A percentile compares a stretch with the other conserved stretches of the same genome.
Evolutionary conservation across 2,329 filamentous ascomycete species (phyloP).

Genomic region (Neofusicoccum laricinum): DNA sequence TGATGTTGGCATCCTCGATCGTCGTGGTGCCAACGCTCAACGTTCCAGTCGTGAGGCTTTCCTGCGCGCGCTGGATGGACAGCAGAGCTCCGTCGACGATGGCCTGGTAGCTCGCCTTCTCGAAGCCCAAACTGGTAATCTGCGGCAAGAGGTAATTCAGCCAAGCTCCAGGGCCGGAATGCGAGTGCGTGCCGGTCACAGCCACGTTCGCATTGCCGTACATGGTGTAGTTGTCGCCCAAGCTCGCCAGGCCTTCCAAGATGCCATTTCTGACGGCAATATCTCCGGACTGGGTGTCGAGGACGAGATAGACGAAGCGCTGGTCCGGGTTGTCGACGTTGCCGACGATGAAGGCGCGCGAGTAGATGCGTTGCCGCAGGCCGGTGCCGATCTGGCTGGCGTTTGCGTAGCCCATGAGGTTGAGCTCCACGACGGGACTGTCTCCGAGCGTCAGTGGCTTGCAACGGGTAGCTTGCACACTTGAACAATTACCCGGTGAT

Average conservation of each 20-base stretch:
- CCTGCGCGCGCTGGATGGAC: conserved; percentile 79
- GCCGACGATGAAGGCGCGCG: conserved; percentile 83
- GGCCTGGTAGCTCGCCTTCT: conserved; percentile 81
- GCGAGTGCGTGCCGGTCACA: conserved; percentile 88
- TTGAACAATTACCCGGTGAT: conserved; percentile 59
- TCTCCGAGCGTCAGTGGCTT: not conserved
- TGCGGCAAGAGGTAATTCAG: conserved; percentile 92
- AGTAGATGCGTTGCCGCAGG: conserved; percentile 82
- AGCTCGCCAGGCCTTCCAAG: conserved; percentile 64
- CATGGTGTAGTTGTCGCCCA: conserved; percentile 69
- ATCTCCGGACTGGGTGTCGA: conserved; percentile 85
- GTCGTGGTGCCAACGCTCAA: conserved; percentile 68
- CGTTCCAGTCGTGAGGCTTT: conserved; percentile 65
- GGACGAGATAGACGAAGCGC: conserved; percentile 80
- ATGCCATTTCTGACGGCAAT: conserved; percentile 88
- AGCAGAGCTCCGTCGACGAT: conserved; percentile 82
- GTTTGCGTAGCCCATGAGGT: conserved; percentile 89
- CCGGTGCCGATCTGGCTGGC: conserved; percentile 78
- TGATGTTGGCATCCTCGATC: conserved; percentile 76
- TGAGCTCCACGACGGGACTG: conserved; percentile 83
- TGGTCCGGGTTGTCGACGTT: conserved; percentile 63
- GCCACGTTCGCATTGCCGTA: conserved; percentile 83
- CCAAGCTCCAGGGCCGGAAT: conserved; percentile 89
- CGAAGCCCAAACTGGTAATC: conserved; percentile 82
- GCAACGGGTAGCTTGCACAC: not conserved